Conservation (phyloP, 805 yeast genomes). For the Ogataea paraovalis region DNA sequence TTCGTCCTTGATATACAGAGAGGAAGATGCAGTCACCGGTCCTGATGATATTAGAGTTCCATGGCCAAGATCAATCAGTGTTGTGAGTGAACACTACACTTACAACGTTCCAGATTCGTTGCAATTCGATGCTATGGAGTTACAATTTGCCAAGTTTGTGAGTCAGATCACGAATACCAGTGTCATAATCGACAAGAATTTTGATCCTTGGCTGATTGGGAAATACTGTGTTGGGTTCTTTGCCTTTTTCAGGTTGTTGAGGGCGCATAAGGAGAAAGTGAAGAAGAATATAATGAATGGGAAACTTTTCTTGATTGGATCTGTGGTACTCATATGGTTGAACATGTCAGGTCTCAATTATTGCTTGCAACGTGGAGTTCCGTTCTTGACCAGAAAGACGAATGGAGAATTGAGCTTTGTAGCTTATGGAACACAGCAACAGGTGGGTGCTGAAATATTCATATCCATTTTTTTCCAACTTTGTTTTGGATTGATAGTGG, state of each 20-base stretch:
- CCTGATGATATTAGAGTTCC: conserved; percentile 24
- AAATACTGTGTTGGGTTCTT: conserved; percentile 45
- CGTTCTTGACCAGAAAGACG: conserved; percentile 54
- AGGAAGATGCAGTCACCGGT: conserved; percentile 17
- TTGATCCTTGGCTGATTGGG: conserved; percentile 39
- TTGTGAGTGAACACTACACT: conserved; percentile 25
- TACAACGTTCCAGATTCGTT: conserved; percentile 22
- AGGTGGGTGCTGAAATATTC: conserved; percentile 65
- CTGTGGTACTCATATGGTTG: conserved; percentile 38
- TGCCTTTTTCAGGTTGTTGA: conserved; percentile 40
- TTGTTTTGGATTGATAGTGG: conserved; percentile 38
- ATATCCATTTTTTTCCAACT: conserved; percentile 50
- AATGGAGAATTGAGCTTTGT: conserved; percentile 44
- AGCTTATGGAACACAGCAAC: conserved; percentile 64
- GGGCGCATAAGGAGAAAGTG: conserved; percentile 40
- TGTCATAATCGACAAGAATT: conserved; percentile 40
- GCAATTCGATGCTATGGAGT: conserved; percentile 33
- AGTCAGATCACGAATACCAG: conserved; percentile 41
- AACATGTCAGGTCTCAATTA: conserved; percentile 64
- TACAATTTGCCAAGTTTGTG: conserved; percentile 52
- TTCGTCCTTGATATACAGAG: conserved; percentile 13
- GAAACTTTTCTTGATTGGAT: conserved; percentile 22
- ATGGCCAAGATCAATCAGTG: conserved; percentile 11
- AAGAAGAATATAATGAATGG: conserved; percentile 16
- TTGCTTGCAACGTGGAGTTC: conserved; percentile 54